phyloP scores from a whole-genome alignment of 2,329 filamentous ascomycete genomes.

The Colletotrichum eremochloae region DNA sequence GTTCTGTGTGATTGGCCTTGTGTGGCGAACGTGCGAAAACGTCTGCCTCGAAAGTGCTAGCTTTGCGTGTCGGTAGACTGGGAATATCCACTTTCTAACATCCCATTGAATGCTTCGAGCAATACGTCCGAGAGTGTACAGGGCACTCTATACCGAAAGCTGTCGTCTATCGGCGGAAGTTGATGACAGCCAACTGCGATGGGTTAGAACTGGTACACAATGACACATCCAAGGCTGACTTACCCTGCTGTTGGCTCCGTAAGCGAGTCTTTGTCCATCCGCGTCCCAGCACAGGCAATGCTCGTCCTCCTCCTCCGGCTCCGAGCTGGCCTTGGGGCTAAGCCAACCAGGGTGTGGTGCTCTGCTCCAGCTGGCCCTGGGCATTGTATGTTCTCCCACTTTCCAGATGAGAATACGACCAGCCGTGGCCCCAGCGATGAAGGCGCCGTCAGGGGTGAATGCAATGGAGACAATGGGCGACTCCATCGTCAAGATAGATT shows the following conservation, averaged over 20 bases:
- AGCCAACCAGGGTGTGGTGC: constrained; percentile 69
- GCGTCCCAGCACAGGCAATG: constrained; percentile 74
- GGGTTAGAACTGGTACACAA: constrained; percentile 11
- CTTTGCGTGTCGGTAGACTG: background rate
- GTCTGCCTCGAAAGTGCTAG: background rate
- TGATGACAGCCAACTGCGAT: constrained; percentile 64
- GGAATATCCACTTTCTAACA: constrained; percentile 6
- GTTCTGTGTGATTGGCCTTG: background rate
- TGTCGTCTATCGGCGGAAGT: constrained; percentile 58
- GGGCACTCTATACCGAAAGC: background rate
- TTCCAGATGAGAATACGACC: constrained; percentile 75
- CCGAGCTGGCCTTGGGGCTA: constrained; percentile 66
- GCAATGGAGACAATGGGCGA: constrained; percentile 69
- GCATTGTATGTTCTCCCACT: constrained; percentile 69
- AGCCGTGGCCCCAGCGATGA: constrained; percentile 72
- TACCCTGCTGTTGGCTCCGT: constrained; percentile 73
- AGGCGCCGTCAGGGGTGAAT: constrained; percentile 74
- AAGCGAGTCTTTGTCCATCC: constrained; percentile 72
- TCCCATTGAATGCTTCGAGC: constrained; percentile 4
- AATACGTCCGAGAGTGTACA: background rate
- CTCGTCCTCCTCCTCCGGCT: constrained; percentile 70
- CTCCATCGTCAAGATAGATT: constrained; percentile 72
- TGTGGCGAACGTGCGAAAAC: background rate
- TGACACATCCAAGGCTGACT: constrained; percentile 48
- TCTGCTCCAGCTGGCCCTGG: constrained; percentile 71